Percentiles rank a stretch among this genome's conserved stretches.
These are phyloP conservation scores for Acanthamoeba healyi DNA, from an alignment of 208 protist species.

Conservation along the genomic window DNA sequence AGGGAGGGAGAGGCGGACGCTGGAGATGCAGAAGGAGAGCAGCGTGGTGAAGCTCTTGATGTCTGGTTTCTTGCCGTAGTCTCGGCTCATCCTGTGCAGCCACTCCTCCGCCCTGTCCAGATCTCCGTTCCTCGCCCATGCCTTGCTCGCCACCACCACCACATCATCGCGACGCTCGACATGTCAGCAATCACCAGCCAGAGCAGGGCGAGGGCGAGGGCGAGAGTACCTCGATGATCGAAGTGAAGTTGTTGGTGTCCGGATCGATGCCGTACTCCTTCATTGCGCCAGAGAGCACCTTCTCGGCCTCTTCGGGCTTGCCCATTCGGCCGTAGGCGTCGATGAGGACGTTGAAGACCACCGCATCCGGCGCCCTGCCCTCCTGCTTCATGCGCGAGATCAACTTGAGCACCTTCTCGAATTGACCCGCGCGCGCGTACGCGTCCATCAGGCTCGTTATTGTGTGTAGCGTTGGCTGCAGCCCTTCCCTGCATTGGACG, in stretches of 20 bases:
- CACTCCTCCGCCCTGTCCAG: slow-evolving; percentile 32
- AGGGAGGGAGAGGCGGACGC: not conserved
- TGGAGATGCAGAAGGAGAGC: not conserved
- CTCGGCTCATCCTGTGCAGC: slow-evolving; percentile 6
- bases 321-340: slow-evolving; percentile 23
- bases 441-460: slow-evolving; percentile 32
- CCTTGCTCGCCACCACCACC: no score
- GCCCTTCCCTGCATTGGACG: not conserved
- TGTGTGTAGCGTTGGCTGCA: not conserved
- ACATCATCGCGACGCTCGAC: not conserved
- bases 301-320: not conserved
- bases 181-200: no score
- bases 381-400: not conserved
- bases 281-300: not conserved
- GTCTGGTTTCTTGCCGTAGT: not conserved
- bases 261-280: not conserved
- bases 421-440: not conserved
- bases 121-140: slow-evolving; percentile 2
- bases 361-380: not conserved
- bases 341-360: slow-evolving; percentile 32
- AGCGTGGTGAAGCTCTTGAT: slow-evolving; percentile 29
- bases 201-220: no score
- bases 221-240: slow-evolving; percentile 44
- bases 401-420: not conserved
- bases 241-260: slow-evolving; percentile 7